Conservation (phyloP, 768 basidiomycete genomes). For the Naganishia antarctica region DNA sequence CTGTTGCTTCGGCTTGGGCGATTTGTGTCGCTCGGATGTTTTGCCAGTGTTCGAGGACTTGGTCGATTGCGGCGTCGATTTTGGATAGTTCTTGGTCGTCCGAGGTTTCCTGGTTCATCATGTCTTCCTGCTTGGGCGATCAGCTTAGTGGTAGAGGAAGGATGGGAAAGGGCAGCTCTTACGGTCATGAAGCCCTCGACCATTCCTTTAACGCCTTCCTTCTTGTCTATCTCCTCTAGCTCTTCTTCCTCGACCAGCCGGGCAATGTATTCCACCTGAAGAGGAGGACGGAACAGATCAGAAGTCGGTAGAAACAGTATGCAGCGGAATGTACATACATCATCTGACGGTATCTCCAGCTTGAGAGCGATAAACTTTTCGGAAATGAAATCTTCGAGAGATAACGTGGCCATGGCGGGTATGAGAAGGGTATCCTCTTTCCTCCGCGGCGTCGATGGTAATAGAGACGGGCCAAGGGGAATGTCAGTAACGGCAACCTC, state of each 20-base stretch:
- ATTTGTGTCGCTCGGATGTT: neutral
- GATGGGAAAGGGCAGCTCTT: neutral
- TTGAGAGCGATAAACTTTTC: conserved; percentile 32
- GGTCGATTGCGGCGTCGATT: conserved; percentile 21
- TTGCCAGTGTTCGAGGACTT: conserved; percentile 26
- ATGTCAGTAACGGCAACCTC: too few species aligned
- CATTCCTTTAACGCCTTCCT: conserved; percentile 47
- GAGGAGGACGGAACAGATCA: neutral
- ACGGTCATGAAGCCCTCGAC: conserved; percentile 35
- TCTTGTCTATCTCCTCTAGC: conserved; percentile 44
- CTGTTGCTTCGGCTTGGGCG: conserved; percentile 13
- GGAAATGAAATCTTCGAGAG: conserved; percentile 39
- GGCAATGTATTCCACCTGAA: conserved; percentile 46
- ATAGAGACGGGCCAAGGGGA: too few species aligned
- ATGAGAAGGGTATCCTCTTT: too few species aligned
- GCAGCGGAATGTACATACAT: conserved; percentile 30
- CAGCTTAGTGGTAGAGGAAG: neutral
- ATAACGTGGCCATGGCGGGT: conserved; percentile 24
- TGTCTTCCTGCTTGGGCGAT: conserved; percentile 5
- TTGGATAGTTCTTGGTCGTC: conserved; percentile 5
- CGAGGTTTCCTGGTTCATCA: conserved; percentile 3
- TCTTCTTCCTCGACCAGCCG: conserved; percentile 47
- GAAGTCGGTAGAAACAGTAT: neutral
- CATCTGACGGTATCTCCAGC: conserved; percentile 38
- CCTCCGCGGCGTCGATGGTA: too few species aligned